Percentiles rank a stretch among this genome's conserved stretches.
Conservation (phyloP, 495 filamentous ascomycete species). For the Penicillium simplicissimum region DNA sequence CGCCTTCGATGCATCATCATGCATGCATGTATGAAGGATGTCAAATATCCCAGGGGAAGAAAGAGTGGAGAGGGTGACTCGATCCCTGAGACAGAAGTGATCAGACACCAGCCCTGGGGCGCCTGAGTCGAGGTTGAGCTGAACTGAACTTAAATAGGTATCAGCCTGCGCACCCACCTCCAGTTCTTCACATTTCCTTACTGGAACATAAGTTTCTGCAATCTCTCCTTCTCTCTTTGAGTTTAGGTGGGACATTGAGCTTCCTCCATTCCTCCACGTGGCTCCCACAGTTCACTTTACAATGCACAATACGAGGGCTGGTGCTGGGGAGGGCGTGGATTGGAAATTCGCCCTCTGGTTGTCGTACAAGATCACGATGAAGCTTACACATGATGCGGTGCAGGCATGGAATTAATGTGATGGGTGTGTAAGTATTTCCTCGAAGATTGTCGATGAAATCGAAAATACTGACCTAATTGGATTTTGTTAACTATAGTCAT, state of each 20-base stretch:
- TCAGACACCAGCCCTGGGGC: background rate
- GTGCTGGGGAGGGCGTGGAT: conserved; percentile 4
- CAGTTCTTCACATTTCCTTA: background rate
- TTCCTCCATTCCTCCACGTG: conserved; percentile 10
- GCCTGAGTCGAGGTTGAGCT: background rate
- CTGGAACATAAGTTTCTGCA: no score
- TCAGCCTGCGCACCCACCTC: background rate
- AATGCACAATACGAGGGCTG: background rate
- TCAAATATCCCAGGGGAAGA: background rate
- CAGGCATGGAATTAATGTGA: background rate
- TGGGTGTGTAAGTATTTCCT: background rate
- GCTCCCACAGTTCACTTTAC: background rate
- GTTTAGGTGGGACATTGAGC: background rate
- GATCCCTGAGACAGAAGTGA: background rate
- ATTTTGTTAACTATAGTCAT: background rate
- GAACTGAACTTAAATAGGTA: conserved; percentile 3
- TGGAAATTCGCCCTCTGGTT: conserved; percentile 23
- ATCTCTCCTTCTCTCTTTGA: no score
- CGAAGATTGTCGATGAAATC: no score
- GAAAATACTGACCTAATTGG: background rate
- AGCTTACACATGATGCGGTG: conserved; percentile 12
- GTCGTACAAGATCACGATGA: conserved; percentile 21
- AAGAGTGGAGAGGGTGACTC: background rate
- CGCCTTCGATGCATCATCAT: background rate
- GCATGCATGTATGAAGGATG: background rate